Conservation (phyloP, 495 filamentous ascomycete genomes). For the Hypoxylon lenormandii region DNA sequence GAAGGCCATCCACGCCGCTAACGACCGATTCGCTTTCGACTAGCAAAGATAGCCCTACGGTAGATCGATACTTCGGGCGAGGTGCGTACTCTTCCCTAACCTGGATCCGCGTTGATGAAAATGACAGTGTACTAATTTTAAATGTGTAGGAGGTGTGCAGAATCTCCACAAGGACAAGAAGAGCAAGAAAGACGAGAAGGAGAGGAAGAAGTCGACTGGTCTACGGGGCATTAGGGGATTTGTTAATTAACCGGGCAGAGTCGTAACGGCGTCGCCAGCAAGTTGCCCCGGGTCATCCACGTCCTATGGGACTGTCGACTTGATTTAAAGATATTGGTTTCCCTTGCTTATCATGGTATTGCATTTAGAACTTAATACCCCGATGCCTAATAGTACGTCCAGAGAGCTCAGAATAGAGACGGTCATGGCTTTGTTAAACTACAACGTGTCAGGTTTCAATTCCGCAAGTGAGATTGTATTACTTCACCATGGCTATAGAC, state of each 20-base stretch:
- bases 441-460: background rate
- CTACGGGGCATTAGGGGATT: conserved; percentile 67
- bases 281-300: background rate
- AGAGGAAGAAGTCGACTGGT: conserved; percentile 65
- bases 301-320: background rate
- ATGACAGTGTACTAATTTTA: conserved; percentile 53
- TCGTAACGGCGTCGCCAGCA: too few species aligned
- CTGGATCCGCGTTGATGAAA: conserved; percentile 19
- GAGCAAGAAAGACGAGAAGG: conserved; percentile 62
- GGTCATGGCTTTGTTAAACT: background rate
- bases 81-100: conserved; percentile 47
- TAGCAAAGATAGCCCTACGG: conserved; percentile 55
- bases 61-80: conserved; percentile 60
- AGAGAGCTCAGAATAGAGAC: background rate
- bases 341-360: background rate
- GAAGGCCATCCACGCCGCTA: conserved; percentile 51
- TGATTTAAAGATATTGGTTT: background rate
- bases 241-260: conserved; percentile 49
- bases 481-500: too few species aligned
- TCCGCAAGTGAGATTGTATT: too few species aligned
- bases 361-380: background rate
- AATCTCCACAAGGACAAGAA: conserved; percentile 68
- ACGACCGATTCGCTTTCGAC: conserved; percentile 39
- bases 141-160: conserved; percentile 65
- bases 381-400: background rate